These are phyloP conservation scores for Linnemannia exigua DNA, from an alignment of 192 early-diverging fungal genomes.

Conservation along the genomic window DNA sequence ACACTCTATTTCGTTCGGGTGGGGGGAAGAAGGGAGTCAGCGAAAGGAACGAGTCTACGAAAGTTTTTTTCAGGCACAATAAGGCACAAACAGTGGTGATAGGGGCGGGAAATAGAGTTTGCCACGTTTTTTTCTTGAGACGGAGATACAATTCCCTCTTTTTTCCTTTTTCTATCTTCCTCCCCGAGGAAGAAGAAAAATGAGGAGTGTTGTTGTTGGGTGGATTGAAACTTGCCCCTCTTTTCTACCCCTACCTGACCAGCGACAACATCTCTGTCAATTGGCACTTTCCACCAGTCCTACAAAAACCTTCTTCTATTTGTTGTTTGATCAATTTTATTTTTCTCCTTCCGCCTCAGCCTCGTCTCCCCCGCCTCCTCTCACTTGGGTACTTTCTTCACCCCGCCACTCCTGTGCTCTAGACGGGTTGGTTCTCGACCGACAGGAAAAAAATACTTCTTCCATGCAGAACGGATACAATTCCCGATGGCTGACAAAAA, in stretches of 20 bases:
- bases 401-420: neutral
- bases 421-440: neutral
- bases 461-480: neutral
- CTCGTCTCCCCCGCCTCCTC: neutral
- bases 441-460: neutral
- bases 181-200: neutral
- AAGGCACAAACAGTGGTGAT: neutral
- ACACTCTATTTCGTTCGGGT: neutral
- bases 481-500: neutral
- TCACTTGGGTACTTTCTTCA: too few species aligned
- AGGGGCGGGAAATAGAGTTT: neutral
- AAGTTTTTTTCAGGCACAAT: neutral
- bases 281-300: neutral
- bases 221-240: neutral
- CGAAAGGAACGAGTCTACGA: neutral
- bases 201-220: neutral
- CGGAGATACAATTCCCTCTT: constrained; percentile 1
- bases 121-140: constrained; percentile 24
- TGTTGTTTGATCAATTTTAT: too few species aligned
- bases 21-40: too few species aligned
- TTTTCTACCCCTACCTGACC: neutral
- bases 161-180: neutral
- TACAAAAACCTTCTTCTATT: neutral
- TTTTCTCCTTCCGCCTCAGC: neutral
- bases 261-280: neutral